phyloP scores from a whole-genome alignment of 345 rosid genomes.

The Lepidium sativum region DNA sequence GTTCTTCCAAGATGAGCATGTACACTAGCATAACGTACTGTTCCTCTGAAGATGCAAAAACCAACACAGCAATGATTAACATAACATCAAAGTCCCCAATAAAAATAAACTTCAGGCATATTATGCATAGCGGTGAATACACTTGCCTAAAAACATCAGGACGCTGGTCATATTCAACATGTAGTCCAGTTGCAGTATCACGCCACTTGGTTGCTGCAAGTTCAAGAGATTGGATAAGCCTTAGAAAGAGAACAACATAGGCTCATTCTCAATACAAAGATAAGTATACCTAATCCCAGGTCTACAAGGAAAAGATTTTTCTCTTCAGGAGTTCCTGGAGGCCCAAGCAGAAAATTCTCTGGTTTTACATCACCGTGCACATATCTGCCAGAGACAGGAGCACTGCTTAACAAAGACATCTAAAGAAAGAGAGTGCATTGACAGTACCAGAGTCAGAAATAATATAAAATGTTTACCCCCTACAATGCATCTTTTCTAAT shows the following conservation, averaged over 20 bases:
- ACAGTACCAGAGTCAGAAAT: neutral
- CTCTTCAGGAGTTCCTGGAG: slow-evolving; percentile 74
- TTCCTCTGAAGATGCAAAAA: slow-evolving; percentile 58
- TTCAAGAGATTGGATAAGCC: slow-evolving; percentile 14
- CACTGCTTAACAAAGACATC: neutral
- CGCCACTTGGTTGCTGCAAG: slow-evolving; percentile 83
- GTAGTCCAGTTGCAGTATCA: slow-evolving; percentile 68
- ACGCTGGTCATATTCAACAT: slow-evolving; percentile 97
- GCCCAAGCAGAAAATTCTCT: slow-evolving; percentile 91
- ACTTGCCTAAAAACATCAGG: slow-evolving; percentile 92
- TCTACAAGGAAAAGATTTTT: slow-evolving; percentile 91
- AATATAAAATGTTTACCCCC: slow-evolving; percentile 46
- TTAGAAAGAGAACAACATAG: slow-evolving; percentile 4
- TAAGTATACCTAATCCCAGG: slow-evolving; percentile 71
- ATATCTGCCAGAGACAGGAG: slow-evolving; percentile 45
- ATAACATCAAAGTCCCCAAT: neutral
- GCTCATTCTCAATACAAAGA: neutral
- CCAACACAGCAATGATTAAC: neutral
- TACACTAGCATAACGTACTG: slow-evolving; percentile 94
- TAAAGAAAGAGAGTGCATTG: neutral
- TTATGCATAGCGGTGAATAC: neutral
- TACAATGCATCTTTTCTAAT: slow-evolving; percentile 81
- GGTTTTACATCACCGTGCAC: slow-evolving; percentile 99
- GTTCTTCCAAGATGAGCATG: slow-evolving; percentile 99
- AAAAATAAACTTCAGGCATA: neutral